Conservation (phyloP, 176 grass and related monocot species). For the Tillandsia leiboldiana region DNA sequence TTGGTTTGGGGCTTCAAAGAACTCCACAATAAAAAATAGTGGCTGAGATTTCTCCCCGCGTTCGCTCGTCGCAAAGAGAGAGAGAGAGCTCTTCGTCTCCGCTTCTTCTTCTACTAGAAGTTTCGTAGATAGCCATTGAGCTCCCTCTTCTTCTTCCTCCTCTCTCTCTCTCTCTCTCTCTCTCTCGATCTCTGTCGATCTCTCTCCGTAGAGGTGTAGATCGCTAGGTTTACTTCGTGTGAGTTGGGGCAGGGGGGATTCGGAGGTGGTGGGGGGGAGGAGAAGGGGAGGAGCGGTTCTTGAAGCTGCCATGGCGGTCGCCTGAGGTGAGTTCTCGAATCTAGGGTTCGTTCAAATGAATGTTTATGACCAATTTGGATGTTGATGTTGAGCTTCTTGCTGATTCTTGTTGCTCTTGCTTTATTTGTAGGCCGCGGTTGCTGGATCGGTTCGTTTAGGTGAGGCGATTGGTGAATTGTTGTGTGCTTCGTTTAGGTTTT, state of each 20-base stretch:
- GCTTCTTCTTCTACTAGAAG: constrained; percentile 11
- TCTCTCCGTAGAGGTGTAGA: not conserved
- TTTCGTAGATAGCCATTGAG: constrained; percentile 8
- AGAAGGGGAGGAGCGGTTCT: constrained; percentile 2
- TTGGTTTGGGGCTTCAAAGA: constrained; percentile 15
- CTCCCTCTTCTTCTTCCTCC: not conserved
- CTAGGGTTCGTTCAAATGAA: not conserved
- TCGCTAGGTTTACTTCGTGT: constrained; percentile 10
- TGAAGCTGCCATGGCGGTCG: constrained; percentile 38
- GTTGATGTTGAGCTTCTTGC: constrained; percentile 2
- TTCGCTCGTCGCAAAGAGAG: not conserved
- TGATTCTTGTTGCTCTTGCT: constrained; percentile 1
- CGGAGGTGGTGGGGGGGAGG: not conserved
- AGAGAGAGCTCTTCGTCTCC: not conserved
- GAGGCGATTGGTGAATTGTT: constrained; percentile 25
- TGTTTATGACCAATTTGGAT: not conserved
- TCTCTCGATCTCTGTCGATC: not conserved
- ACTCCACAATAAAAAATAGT: constrained; percentile 93
- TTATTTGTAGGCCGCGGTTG: constrained; percentile 23
- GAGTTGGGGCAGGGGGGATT: constrained; percentile 2
- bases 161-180: not conserved
- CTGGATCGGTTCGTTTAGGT: constrained; percentile 44
- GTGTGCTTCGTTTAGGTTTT: constrained; percentile 20
- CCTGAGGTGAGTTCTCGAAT: constrained; percentile 31
- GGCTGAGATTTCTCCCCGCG: constrained; percentile 62